A percentile compares a stretch with the other conserved stretches of the same genome.
phyloP scores from a whole-genome alignment of 768 basidiomycete genomes.

The Lactarius tabidus region DNA sequence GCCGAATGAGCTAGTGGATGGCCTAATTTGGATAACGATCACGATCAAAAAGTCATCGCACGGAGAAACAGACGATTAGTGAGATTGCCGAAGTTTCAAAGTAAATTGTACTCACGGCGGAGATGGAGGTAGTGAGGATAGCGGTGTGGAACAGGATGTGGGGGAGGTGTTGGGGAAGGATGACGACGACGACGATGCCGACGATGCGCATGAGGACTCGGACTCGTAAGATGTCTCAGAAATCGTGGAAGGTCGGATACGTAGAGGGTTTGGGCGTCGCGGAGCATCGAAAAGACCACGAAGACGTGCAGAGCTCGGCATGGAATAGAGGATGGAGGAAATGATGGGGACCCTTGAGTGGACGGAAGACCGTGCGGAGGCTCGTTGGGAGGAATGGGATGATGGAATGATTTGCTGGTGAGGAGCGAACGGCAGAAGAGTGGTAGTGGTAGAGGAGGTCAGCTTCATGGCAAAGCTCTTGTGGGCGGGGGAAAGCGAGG shows the following conservation, averaged over 20 bases:
- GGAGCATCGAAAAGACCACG: background rate
- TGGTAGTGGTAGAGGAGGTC: constrained; percentile 4
- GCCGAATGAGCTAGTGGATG: constrained; percentile 9
- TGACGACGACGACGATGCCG: constrained; percentile 7
- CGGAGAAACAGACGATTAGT: background rate
- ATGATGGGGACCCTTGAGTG: constrained; percentile 12
- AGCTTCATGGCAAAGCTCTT: constrained; percentile 2
- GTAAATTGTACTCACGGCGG: constrained; percentile 14
- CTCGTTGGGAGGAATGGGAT: background rate
- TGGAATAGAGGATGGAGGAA: constrained; percentile 1
- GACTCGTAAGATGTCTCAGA: constrained; percentile 21
- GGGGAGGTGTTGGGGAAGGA: constrained; percentile 12
- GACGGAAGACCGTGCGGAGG: background rate
- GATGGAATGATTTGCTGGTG: constrained; percentile 4
- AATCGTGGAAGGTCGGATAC: constrained; percentile 18
- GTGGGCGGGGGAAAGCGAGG: background rate
- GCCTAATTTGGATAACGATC: constrained; percentile 18
- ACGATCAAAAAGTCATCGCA: constrained; percentile 10
- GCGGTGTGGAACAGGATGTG: constrained; percentile 10
- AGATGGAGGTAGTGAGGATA: constrained; percentile 20
- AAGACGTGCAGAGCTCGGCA: background rate
- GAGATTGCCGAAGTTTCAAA: background rate
- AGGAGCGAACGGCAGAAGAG: constrained; percentile 22
- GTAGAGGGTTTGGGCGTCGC: constrained; percentile 13
- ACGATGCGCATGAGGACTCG: constrained; percentile 15